Base-by-base conservation (phyloP, 2,329 filamentous ascomycete species). In the Aspergillus sp. region DNA sequence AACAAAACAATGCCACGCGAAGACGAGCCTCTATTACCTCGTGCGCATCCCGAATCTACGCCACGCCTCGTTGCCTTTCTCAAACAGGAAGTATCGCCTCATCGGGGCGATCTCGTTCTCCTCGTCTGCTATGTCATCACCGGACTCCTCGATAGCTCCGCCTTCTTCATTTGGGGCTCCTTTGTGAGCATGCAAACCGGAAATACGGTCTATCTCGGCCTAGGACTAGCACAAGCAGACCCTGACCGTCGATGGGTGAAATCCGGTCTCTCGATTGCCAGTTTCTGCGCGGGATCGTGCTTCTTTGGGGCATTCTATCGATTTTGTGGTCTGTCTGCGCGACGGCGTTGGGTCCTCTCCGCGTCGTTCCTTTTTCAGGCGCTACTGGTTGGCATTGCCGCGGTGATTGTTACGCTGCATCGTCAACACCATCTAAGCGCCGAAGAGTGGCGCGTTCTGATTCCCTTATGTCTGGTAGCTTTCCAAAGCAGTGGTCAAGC, bases 151-250 rank as follows among this genome's bases (percentile, higher is more conserved):
- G 87, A 91, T 67, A 88, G 84, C 67, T 82, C 85, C 2, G 82
- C 85, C 2, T 85, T 87, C 42, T 84, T 83, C 49, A 85, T 85
- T 38, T 90, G 85, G 83, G 85, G 86, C 10, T 84, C 84, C 2
- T 91, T 91, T 58, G 86, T 89, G 37, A 87, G 83, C 58, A 90
- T 90, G 86, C 87, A 90, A 62, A 90, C 86, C 27, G 86, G 85
- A 80, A 91, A 91, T 66, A 90, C 87, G 4, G 80, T 91, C 43
- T 91, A 89, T 63, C 74, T 90, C 12, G 87, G 86, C 7, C 77
- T 90, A 2, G 87, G 87, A 2, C 71, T 90, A n/a, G 50, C 58
- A 12, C 63, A 62, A 3, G 75, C 81, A 7, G 78, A 80, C 0
- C 77, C 81, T 1, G 64, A 60, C 3, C 70, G 70, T 10, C 77